Conservation (phyloP, 2,329 filamentous ascomycete genomes). For the Aspergillus sp. region DNA sequence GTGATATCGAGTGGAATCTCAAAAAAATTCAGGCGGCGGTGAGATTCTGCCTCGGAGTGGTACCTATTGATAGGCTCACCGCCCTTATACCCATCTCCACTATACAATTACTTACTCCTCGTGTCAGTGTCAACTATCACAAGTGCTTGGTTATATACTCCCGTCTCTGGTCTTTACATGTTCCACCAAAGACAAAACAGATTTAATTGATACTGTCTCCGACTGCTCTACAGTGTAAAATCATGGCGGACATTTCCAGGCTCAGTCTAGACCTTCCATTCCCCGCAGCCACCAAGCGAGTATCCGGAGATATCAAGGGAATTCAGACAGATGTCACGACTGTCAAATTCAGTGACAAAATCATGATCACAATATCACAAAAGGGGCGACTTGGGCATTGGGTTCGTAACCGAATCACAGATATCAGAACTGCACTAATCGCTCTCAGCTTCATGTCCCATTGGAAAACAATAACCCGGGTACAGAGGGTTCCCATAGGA, state of each 20-base stretch:
- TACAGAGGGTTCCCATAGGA: constrained; percentile 39
- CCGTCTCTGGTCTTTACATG: background rate
- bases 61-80: constrained; percentile 20
- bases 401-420: constrained; percentile 55
- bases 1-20: constrained; percentile 4
- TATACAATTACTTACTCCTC: background rate
- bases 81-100: constrained; percentile 12
- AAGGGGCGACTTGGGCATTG: constrained; percentile 85
- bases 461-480: constrained; percentile 36
- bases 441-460: constrained; percentile 31
- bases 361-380: constrained; percentile 86
- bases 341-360: constrained; percentile 81
- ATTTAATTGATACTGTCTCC: background rate
- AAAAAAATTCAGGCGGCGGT: constrained; percentile 23
- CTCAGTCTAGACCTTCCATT: constrained; percentile 55
- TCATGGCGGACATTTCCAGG: constrained; percentile 28
- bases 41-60: constrained; percentile 26
- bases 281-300: constrained; percentile 63
- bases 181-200: background rate
- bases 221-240: background rate
- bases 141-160: background rate
- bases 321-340: constrained; percentile 70
- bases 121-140: background rate
- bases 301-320: constrained; percentile 64
- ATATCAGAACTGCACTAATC: constrained; percentile 11